Base-by-base conservation (phyloP, 1,139 yeast species). In the Yamadazyma aaseri region DNA sequence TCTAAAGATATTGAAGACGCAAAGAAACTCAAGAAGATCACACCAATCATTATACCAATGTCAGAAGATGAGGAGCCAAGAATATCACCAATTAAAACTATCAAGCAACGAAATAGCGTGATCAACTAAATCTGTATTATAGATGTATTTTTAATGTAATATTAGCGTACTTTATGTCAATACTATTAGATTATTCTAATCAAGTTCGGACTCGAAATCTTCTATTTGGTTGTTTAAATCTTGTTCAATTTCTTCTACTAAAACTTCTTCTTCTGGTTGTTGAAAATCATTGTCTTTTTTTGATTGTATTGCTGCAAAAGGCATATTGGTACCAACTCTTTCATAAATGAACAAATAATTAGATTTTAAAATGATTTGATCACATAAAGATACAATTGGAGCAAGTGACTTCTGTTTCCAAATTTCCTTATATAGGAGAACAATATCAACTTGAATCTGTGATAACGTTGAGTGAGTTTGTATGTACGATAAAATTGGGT, bases 31-130 rank as follows among this genome's bases (percentile, higher is more conserved):
- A 49, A 65, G 29, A 49, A 56, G 31, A 68, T 69, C 23, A 61
- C 63, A 6, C 75, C 75, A 1, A 65, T 69, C 6, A 50, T 55
- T 35, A 54, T 69, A 17, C 74, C 74, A 1, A 52, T 55, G 1
- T 60, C 58, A 8, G 65, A 58, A n/a, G 41, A 41, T 17, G 41
- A 41, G 17, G 58, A 57, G 28, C 63, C 68, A 2, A 48, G 45
- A 34, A 56, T 63, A 36, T 64, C 72, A 0, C 71, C 73, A 1
- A 53, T 56, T 7, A 42, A 48, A 23, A 56, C 52, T 32, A 43
- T 65, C 16, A 56, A 52, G 28, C 61, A 62, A 33, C 40, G 63
- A 24, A 38, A 47, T 14, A 33, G 34, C 21, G 28, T 24, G 11
- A 18, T 4, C 26, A 15, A 14, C 9, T 9, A 24, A 17, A 28